These are phyloP conservation scores for Geotrichum bryndzae DNA, from an alignment of 1,139 yeast genomes.

Conservation along the genomic window DNA sequence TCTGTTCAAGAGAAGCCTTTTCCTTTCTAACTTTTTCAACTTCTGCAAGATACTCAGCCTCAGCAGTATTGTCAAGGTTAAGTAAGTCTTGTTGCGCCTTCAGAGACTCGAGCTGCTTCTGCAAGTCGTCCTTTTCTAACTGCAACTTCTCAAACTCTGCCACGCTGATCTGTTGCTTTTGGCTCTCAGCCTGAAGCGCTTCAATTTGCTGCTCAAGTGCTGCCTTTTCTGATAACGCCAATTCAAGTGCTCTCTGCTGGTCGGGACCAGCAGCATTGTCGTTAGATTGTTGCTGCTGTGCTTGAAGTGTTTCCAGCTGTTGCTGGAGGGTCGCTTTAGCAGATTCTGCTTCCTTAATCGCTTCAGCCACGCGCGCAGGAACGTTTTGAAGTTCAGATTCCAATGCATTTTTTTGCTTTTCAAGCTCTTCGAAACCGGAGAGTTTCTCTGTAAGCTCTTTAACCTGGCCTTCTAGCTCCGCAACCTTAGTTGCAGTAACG, in stretches of 20 bases:
- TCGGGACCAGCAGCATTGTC: neutral
- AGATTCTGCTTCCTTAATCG: neutral
- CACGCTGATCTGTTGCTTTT: neutral
- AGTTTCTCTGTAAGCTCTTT: neutral
- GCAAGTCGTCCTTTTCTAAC: neutral
- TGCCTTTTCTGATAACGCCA: neutral
- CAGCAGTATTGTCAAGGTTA: neutral
- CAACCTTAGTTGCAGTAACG: neutral
- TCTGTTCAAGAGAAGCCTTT: neutral
- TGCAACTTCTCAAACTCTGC: neutral
- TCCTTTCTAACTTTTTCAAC: neutral
- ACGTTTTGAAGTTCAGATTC: neutral
- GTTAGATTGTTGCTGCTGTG: neutral
- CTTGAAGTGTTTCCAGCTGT: neutral
- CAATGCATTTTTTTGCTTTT: neutral
- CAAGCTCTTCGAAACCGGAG: neutral
- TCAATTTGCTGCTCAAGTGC: neutral
- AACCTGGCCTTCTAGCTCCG: conserved; percentile 2
- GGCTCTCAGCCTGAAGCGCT: neutral
- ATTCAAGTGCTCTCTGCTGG: conserved; percentile 1
- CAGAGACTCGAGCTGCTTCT: neutral
- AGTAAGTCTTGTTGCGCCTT: neutral
- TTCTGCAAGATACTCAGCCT: neutral
- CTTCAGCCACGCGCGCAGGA: neutral
- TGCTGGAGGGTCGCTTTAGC: neutral